Conservation (phyloP, 2,329 filamentous ascomycete species). For the Talaromyces amestolkiae region DNA sequence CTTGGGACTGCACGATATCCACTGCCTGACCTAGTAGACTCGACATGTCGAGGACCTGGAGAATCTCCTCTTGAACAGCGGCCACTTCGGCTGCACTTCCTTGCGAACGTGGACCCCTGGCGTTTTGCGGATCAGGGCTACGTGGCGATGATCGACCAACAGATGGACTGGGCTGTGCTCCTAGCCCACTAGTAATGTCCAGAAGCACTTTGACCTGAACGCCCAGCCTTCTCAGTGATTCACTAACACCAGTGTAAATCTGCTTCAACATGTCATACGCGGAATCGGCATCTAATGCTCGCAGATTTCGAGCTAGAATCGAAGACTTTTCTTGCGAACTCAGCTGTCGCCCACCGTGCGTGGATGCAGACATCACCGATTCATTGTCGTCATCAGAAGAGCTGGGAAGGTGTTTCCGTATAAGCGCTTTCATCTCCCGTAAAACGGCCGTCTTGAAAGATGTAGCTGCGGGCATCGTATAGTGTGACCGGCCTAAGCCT, state of each 20-base stretch:
- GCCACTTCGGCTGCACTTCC: slow-evolving; percentile 26
- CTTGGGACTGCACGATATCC: slow-evolving; percentile 63
- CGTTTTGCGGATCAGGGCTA: slow-evolving; percentile 46
- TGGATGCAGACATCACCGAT: slow-evolving; percentile 82
- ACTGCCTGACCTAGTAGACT: slow-evolving; percentile 65
- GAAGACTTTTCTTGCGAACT: slow-evolving; percentile 87
- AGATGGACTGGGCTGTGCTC: slow-evolving; percentile 32
- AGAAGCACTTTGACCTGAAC: slow-evolving; percentile 93
- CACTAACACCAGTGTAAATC: slow-evolving; percentile 83
- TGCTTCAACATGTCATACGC: slow-evolving; percentile 78
- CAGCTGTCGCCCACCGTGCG: slow-evolving; percentile 65
- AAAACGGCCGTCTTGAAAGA: slow-evolving; percentile 80
- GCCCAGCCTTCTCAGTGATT: slow-evolving; percentile 78
- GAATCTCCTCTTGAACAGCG: slow-evolving; percentile 56
- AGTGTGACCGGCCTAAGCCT: slow-evolving; percentile 76
- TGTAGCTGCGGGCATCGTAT: slow-evolving; percentile 76
- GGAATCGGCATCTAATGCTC: slow-evolving; percentile 77
- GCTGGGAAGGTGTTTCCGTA: slow-evolving; percentile 81
- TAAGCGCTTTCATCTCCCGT: slow-evolving; percentile 80
- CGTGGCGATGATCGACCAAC: slow-evolving; percentile 48
- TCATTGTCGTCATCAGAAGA: slow-evolving; percentile 92
- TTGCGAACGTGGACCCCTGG: slow-evolving; percentile 40
- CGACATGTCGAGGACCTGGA: slow-evolving; percentile 64
- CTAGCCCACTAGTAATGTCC: slow-evolving; percentile 73
- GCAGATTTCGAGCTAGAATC: slow-evolving; percentile 80